Conservation (phyloP, 768 basidiomycete genomes). For the Pisolithus orientalis region DNA sequence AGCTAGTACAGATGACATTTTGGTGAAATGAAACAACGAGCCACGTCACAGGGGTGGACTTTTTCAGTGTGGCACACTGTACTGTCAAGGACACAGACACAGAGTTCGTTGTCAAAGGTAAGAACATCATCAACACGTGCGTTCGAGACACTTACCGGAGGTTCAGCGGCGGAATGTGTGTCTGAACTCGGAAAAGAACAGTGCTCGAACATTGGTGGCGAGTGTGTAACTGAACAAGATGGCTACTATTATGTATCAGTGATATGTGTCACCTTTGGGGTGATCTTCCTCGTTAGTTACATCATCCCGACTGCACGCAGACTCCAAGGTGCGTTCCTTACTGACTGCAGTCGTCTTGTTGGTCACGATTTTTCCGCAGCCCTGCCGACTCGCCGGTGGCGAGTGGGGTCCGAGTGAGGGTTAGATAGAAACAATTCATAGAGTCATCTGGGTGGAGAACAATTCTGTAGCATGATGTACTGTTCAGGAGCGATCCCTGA, state of each 20-base stretch:
- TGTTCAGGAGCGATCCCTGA: background rate
- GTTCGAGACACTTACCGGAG: slow-evolving; percentile 6
- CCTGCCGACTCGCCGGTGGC: slow-evolving; percentile 66
- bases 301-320: slow-evolving; percentile 80
- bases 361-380: slow-evolving; percentile 32
- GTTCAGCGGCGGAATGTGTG: slow-evolving; percentile 77
- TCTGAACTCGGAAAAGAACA: slow-evolving; percentile 83
- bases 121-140: slow-evolving; percentile 2
- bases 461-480: background rate
- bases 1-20: slow-evolving; percentile 1
- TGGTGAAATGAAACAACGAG: slow-evolving; percentile 5
- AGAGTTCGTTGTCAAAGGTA: slow-evolving; percentile 52
- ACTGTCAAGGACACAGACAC: slow-evolving; percentile 54
- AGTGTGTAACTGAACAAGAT: slow-evolving; percentile 79
- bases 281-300: slow-evolving; percentile 63
- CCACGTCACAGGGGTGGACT: slow-evolving; percentile 63
- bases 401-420: slow-evolving; percentile 38
- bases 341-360: background rate
- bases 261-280: slow-evolving; percentile 76
- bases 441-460: background rate
- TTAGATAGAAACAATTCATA: background rate
- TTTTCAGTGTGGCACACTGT: slow-evolving; percentile 82
- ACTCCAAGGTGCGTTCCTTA: slow-evolving; percentile 65
- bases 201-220: slow-evolving; percentile 71
- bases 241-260: slow-evolving; percentile 86